phyloP scores from a whole-genome alignment of 2,329 filamentous ascomycete species.

The Drechslera avenae region DNA sequence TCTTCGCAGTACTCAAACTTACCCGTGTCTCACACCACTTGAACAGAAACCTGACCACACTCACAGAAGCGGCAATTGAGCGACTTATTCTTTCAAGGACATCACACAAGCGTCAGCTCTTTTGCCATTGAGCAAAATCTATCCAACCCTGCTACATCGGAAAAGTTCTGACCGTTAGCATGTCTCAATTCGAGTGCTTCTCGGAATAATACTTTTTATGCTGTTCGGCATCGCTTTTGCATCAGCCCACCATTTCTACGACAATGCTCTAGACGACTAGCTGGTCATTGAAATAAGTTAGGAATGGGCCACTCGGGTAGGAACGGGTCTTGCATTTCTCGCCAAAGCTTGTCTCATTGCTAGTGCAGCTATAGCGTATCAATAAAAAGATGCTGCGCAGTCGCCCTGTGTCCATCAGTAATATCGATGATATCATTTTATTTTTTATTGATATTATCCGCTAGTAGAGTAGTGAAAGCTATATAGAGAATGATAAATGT shows the following conservation, averaged over 20 bases:
- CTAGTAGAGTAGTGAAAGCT: too few relatives aligned
- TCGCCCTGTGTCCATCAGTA: constrained; percentile 1
- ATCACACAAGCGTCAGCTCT: neutral
- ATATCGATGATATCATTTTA: constrained; percentile 5
- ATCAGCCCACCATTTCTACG: constrained; percentile 6
- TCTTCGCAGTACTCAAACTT: neutral
- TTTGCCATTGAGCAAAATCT: neutral
- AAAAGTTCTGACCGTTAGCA: constrained; percentile 3
- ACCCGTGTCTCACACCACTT: neutral
- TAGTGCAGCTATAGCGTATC: constrained; percentile 8
- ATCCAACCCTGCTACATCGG: neutral
- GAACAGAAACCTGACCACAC: neutral
- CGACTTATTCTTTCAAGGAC: neutral
- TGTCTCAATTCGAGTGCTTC: neutral
- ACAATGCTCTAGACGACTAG: neutral
- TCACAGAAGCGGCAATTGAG: neutral
- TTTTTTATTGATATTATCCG: too few relatives aligned
- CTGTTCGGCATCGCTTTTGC: constrained; percentile 6
- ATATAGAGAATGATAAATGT: too few relatives aligned
- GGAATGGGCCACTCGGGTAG: constrained; percentile 8
- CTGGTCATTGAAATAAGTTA: neutral
- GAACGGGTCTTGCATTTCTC: constrained; percentile 7
- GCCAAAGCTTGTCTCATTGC: constrained; percentile 9
- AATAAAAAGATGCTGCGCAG: constrained; percentile 5
- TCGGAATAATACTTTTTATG: constrained; percentile 4